A percentile compares a stretch with the other conserved stretches of the same genome.
Conservation (phyloP, 768 basidiomycete species). For the Lanmaoa rubissima region DNA sequence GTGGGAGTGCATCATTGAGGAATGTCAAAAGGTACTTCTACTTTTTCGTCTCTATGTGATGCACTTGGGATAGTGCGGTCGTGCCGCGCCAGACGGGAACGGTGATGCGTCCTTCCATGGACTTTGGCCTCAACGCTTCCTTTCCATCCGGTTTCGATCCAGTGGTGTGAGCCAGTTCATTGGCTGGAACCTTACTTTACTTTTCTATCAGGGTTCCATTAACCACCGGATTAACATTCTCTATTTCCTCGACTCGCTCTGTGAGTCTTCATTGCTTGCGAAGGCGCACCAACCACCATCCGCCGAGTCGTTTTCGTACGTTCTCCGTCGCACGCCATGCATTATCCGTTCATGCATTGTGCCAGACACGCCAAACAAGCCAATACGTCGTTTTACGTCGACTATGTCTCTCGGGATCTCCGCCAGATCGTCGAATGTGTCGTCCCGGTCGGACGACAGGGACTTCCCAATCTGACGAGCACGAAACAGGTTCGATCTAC, state of each 20-base stretch:
- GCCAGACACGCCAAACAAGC: slow-evolving; percentile 34
- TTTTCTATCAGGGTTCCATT: slow-evolving; percentile 60
- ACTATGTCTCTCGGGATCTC: slow-evolving; percentile 75
- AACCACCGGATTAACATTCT: slow-evolving; percentile 93
- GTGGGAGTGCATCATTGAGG: slow-evolving; percentile 92
- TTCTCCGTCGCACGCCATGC: neutral
- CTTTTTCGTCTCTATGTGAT: neutral
- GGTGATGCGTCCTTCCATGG: neutral
- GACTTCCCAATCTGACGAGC: slow-evolving; percentile 81
- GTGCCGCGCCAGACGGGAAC: neutral
- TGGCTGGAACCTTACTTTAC: neutral
- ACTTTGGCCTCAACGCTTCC: neutral
- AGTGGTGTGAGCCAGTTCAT: neutral
- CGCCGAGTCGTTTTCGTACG: slow-evolving; percentile 23
- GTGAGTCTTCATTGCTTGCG: slow-evolving; percentile 71
- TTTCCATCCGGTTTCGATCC: neutral
- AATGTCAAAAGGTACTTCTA: slow-evolving; percentile 73
- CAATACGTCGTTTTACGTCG: slow-evolving; percentile 62
- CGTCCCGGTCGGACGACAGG: slow-evolving; percentile 87
- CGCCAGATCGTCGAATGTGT: slow-evolving; percentile 73
- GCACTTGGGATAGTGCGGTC: neutral
- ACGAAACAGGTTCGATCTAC: slow-evolving; percentile 61
- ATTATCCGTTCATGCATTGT: neutral
- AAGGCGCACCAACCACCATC: slow-evolving; percentile 48
- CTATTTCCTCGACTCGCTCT: slow-evolving; percentile 86